Evolutionary conservation across 352 stramenopile species (phyloP), one percentile per base, ranked within the genome.

Genomic region (Globisporangium takayamanum): DNA sequence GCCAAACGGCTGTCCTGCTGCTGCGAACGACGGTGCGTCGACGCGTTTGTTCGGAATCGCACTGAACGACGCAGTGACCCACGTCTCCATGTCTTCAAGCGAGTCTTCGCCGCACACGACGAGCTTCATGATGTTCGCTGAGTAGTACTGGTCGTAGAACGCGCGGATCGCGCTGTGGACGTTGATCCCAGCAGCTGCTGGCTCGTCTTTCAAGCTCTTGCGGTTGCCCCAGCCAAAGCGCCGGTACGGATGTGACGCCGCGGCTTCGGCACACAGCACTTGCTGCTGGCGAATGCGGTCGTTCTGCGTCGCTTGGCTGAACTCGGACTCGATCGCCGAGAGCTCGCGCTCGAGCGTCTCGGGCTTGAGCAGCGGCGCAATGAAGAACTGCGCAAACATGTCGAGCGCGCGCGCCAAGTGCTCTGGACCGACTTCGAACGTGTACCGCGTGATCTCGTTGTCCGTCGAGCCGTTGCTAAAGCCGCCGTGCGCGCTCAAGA

Each of bases 371-470:
- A 97, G 64, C 20, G 93, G 93, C 22, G 72, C 76, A 53, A 97
- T 89, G 74, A 98, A 98, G 61, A 97, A 98, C 58, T 98, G 88
- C 20, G 92, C 89, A 72, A 98, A 98, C 69, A 95, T 97, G 57
- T 97, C 87, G 10, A 97, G 67, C n/a, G 86, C 84, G 16, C 72
- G 58, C 59, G 79, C 58, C 52, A 95, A 51, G 51, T 88, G 61
- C 4, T 67, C 69, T 5, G 81, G 80, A 7, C 80, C 70, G 28
- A 97, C 84, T 53, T 97, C 89, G 70, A 98, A 98, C 54, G 96
- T 93, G 70, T 97, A 98, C 53, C 88, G 89, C 33, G 93, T 98
- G 44, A 87, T 57, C 63, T 98, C 92, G 53, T 92, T 92, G 69
- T 98, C 93, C 5, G 93, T 98, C 30, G 88, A 88, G 20, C 92